phyloP scores from a whole-genome alignment of 352 stramenopile species.

The Pythium pyrilobum region DNA sequence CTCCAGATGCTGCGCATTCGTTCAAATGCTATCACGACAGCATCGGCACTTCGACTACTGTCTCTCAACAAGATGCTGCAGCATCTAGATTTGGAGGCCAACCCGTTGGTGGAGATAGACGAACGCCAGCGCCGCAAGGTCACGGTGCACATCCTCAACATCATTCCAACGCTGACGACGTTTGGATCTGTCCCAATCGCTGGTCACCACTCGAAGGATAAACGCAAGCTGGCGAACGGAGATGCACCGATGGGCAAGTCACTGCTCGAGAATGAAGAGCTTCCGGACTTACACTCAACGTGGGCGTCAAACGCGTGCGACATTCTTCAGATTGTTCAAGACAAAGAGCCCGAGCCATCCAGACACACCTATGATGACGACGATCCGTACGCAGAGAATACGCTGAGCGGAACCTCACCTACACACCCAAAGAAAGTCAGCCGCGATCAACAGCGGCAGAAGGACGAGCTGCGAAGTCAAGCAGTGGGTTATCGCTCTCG shows the following conservation, averaged over 20 bases:
- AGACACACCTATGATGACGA: conserved; percentile 17
- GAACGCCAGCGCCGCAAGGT: conserved; percentile 61
- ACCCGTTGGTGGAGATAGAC: conserved; percentile 59
- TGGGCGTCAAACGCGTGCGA: conserved; percentile 64
- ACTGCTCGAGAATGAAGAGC: conserved; percentile 40
- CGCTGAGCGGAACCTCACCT: conserved; percentile 1
- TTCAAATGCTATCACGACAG: conserved; percentile 41
- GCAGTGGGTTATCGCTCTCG: conserved; percentile 51
- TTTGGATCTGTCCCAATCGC: conserved; percentile 48
- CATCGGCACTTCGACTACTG: conserved; percentile 50
- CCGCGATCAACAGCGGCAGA: conserved; percentile 54
- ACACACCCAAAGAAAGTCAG: conserved; percentile 31
- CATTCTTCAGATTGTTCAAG: conserved; percentile 44
- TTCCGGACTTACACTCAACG: conserved; percentile 24
- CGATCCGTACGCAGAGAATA: conserved; percentile 8
- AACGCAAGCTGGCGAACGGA: conserved; percentile 30
- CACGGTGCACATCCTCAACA: conserved; percentile 73
- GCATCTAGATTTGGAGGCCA: conserved; percentile 72
- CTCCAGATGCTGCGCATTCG: conserved; percentile 55
- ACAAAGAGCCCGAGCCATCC: conserved; percentile 17
- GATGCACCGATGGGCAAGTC: conserved; percentile 23
- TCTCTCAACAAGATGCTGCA: conserved; percentile 70
- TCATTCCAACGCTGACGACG: conserved; percentile 55
- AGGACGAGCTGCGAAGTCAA: conserved; percentile 64
- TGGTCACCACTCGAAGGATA: conserved; percentile 41